A percentile compares a stretch with the other conserved stretches of the same genome.
These are phyloP conservation scores for Paraconiothyrium brasiliense DNA, from an alignment of 2,329 filamentous ascomycete species.

Conservation along the genomic window DNA sequence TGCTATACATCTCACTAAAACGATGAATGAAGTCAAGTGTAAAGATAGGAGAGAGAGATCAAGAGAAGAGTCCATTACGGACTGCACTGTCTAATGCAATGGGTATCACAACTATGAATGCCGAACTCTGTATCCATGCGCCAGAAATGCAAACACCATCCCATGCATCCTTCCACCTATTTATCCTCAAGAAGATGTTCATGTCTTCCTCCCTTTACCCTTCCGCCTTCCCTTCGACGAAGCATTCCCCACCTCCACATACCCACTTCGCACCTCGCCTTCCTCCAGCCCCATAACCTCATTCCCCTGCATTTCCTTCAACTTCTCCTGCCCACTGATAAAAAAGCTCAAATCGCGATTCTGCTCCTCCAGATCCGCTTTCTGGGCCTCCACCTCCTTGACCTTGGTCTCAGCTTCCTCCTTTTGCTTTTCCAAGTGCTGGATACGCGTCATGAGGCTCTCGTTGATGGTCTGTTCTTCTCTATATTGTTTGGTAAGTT, in stretches of 20 bases:
- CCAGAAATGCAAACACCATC: constrained; percentile 9
- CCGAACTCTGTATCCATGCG: neutral
- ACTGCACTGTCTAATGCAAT: neutral
- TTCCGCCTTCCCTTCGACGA: constrained; percentile 38
- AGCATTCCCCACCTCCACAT: constrained; percentile 39
- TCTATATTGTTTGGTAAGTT: constrained; percentile 76
- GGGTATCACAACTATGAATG: constrained; percentile 9
- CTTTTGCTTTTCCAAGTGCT: constrained; percentile 70
- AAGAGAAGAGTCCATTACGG: neutral
- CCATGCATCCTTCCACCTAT: neutral
- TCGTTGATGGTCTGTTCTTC: constrained; percentile 89
- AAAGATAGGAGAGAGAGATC: neutral
- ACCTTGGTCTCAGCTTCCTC: constrained; percentile 62
- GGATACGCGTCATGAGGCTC: constrained; percentile 82
- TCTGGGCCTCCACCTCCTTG: constrained; percentile 59
- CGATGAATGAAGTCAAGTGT: neutral
- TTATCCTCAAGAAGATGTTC: neutral
- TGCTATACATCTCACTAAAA: too few species aligned
- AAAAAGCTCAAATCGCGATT: constrained; percentile 89
- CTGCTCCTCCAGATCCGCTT: constrained; percentile 81
- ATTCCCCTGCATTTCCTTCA: constrained; percentile 73
- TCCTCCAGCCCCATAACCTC: constrained; percentile 74
- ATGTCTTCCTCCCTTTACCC: constrained; percentile 39
- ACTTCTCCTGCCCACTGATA: constrained; percentile 82
- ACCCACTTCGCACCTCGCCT: constrained; percentile 65